Evolutionary conservation across 78 protist genomes (phyloP), one percentile per base, ranked within the genome.

Genomic region (Monocercomonoides exilis): DNA sequence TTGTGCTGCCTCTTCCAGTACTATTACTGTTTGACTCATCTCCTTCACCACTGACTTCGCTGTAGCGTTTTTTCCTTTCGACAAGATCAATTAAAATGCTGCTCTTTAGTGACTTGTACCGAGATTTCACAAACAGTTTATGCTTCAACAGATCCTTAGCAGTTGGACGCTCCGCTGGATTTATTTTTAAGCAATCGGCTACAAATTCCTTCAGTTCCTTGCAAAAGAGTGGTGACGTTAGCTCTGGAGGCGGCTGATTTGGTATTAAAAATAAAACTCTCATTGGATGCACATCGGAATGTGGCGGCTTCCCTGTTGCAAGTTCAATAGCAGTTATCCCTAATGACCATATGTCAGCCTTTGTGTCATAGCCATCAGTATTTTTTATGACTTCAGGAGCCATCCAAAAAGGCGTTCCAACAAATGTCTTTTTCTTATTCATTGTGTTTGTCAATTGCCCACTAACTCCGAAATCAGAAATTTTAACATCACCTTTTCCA

Each of bases 391-490:
- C 85, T 81, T 95, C 99, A n/a, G 99, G 99, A 0, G 99, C 98
- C 98, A 95, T 95, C 96, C 96, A 96, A 89, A 92, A 86, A 41
- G 92, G 92, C 0, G 90, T 87, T 34, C 93, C 92, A 32, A 91
- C 86, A 41, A 90, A 44, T 0, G 94, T 92, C 46, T 87, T 88
- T 44, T 0, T 46, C 80, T 82, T 88, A 1, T 41, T 44, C 81
- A 86, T 44, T n/a, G 93, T 84, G 4, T 21, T 87, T 2, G 88
- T 77, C 79, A 91, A n/a, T 87, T 96, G 96, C 0, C 97, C 97
- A 4, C 94, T 64, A 3, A 97, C 99, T 33, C 99, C 99, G 89
- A 98, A 97, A 80, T 98, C 99, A 35, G 98, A 99, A 2, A 98
- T 91, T 90, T 95, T 96, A 44, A 96, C 97, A 5, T 84, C 91